Percentiles rank a stretch among this genome's conserved stretches.
These are phyloP conservation scores for Boechera retrofracta DNA, from an alignment of 345 rosid species.

Conservation along the genomic window DNA sequence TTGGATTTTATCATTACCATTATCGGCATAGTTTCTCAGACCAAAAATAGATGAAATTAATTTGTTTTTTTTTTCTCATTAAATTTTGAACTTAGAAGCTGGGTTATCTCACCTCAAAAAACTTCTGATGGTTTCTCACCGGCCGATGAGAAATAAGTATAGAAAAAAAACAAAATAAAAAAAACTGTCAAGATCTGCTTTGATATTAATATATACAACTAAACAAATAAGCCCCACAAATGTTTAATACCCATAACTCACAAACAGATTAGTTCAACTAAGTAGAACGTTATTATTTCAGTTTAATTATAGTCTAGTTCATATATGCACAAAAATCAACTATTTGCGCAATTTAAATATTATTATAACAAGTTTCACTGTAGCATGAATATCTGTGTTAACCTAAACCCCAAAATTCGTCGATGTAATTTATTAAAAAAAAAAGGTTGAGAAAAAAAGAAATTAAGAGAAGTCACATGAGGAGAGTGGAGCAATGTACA, in stretches of 20 bases:
- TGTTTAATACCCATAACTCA: neutral
- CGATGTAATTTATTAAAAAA: slow-evolving; percentile 16
- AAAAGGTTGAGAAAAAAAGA: neutral
- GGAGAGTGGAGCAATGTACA: slow-evolving; percentile 34
- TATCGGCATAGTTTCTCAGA: neutral
- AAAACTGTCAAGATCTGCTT: neutral
- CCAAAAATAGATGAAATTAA: neutral
- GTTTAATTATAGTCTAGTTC: neutral
- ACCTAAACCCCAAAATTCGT: slow-evolving; percentile 11
- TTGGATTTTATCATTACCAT: neutral
- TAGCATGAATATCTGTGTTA: slow-evolving; percentile 6
- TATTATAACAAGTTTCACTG: neutral
- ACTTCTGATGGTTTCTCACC: neutral
- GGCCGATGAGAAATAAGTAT: neutral
- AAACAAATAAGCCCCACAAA: too few relatives aligned
- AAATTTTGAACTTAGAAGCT: neutral
- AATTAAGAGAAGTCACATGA: slow-evolving; percentile 29
- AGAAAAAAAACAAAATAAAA: neutral
- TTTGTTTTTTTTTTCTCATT: neutral
- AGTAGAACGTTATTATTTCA: neutral
- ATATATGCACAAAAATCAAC: neutral
- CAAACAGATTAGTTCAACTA: neutral
- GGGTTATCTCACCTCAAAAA: neutral
- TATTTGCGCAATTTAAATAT: neutral
- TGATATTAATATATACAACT: neutral